Evolutionary conservation across 495 filamentous ascomycete species (phyloP), one percentile per base, ranked within the genome.

Genomic region (Collariella sp.): DNA sequence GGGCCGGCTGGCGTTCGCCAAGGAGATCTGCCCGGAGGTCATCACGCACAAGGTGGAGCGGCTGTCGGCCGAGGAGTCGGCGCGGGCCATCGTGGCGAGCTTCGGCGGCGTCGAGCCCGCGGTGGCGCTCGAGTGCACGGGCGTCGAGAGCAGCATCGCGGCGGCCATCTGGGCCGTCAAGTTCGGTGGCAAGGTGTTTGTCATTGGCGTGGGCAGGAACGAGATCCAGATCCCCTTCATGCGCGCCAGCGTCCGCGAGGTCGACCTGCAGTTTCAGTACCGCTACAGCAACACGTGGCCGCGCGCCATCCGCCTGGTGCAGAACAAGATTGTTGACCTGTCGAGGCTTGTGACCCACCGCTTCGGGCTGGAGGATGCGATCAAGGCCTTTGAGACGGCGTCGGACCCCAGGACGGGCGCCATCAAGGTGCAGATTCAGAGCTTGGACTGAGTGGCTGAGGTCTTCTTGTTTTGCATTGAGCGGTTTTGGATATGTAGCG

Each of bases 281-380:
- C 81, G 91, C 50, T 96, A 96, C 74, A 79, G 76, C 73, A 97
- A 96, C 75, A 95, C 87, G 43, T 97, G 91, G 91, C 91, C 91
- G 44, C 77, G 86, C 47, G 91, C 91, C 40, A 96, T 97, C 55
- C 81, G 91, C 46, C 74, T 97, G 45, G 79, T 96, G 16, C 81
- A 86, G 73, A 87, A 84, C 62, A 87, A 87, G 11, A 78, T 95
- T 22, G 78, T 95, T 62, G 81, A 94, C 61, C 71, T 96, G 64
- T 76, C 76, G 63, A 84, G 79, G 70, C 75, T 97, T 44, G 87
- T 95, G 20, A 96, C 91, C 49, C 91, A 96, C 74, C 80, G 88
- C 29, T 95, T 86, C 70, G 64, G 76, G 34, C 70, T 96, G 11
- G 91, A 96, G 74, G 84, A 97, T 57, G 89, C 91, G 3, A 67